Evolutionary conservation across 73 alveolate species (phyloP).

Genomic region (Diophrys appendiculata): DNA sequence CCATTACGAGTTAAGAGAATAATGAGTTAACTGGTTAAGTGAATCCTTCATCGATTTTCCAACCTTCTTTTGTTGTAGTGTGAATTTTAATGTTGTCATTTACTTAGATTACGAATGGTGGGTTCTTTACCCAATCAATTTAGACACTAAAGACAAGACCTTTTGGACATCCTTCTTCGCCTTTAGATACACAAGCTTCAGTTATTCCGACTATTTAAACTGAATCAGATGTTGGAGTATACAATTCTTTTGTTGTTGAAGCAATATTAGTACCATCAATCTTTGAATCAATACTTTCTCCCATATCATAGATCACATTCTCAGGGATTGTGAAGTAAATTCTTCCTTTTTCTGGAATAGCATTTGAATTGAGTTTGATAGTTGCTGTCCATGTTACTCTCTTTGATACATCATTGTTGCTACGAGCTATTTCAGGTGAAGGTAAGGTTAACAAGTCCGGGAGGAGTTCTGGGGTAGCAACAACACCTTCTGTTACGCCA

Average conservation of each 20-base stretch:
- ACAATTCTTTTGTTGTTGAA: constrained; percentile 2
- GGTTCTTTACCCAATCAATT: constrained; percentile 24
- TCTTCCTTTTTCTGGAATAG: constrained; percentile 37
- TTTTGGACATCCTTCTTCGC: constrained; percentile 7
- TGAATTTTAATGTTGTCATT: background rate
- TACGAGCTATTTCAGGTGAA: constrained; percentile 52
- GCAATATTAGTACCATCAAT: constrained; percentile 1
- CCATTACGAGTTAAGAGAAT: constrained; percentile 11
- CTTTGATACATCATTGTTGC: constrained; percentile 31
- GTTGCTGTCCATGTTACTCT: constrained; percentile 32
- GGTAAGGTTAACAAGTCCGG: constrained; percentile 42
- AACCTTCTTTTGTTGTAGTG: constrained; percentile 23
- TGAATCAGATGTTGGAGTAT: background rate
- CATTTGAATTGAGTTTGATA: constrained; percentile 41
- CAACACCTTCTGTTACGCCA: constrained; percentile 22
- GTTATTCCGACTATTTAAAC: constrained; percentile 3
- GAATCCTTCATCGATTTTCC: constrained; percentile 12
- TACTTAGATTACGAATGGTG: constrained; percentile 16
- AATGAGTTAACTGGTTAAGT: constrained; percentile 2
- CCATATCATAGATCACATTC: constrained; percentile 38
- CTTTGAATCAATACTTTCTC: background rate
- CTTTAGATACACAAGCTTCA: background rate
- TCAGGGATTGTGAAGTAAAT: constrained; percentile 29
- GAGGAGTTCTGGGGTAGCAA: constrained; percentile 38
- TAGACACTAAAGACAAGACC: background rate